Evolutionary conservation across 306 rosid genomes (phyloP).

Genomic region (Glycine tomentella): DNA sequence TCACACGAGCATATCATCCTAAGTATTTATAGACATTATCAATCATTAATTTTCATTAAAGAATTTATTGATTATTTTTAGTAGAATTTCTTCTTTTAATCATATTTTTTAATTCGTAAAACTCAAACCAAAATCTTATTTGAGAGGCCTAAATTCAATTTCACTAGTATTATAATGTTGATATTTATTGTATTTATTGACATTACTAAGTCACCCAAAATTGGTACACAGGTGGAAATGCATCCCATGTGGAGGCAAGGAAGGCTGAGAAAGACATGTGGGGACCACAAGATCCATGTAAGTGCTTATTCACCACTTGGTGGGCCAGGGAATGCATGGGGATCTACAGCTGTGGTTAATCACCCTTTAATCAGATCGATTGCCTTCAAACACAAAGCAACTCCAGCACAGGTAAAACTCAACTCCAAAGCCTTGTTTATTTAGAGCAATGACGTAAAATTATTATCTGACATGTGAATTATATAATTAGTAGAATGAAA

Average conservation of each 20-base stretch:
- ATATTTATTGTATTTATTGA: too few relatives aligned
- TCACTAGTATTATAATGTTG: too few relatives aligned
- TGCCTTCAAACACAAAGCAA: constrained; percentile 68
- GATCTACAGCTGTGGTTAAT: constrained; percentile 77
- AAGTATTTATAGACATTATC: too few relatives aligned
- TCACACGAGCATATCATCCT: too few relatives aligned
- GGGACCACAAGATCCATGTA: constrained; percentile 70
- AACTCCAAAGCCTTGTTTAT: not conserved
- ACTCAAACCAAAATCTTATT: too few relatives aligned
- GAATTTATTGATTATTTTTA: too few relatives aligned
- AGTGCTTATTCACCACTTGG: constrained; percentile 96
- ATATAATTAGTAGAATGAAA: not conserved
- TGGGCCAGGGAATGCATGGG: constrained; percentile 94
- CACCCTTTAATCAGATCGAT: constrained; percentile 68
- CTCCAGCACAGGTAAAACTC: constrained; percentile 75
- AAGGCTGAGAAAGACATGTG: constrained; percentile 67
- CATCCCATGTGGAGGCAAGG: constrained; percentile 93
- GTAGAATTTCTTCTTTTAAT: too few relatives aligned
- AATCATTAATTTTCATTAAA: too few relatives aligned
- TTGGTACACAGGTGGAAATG: constrained; percentile 69
- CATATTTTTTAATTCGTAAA: too few relatives aligned
- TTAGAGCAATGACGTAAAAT: not conserved
- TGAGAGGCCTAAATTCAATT: too few relatives aligned
- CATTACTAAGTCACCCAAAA: too few relatives aligned
- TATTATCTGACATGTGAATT: not conserved